Conservation (phyloP, 2,329 filamentous ascomycete genomes). For the Scedosporium apiospermum region DNA sequence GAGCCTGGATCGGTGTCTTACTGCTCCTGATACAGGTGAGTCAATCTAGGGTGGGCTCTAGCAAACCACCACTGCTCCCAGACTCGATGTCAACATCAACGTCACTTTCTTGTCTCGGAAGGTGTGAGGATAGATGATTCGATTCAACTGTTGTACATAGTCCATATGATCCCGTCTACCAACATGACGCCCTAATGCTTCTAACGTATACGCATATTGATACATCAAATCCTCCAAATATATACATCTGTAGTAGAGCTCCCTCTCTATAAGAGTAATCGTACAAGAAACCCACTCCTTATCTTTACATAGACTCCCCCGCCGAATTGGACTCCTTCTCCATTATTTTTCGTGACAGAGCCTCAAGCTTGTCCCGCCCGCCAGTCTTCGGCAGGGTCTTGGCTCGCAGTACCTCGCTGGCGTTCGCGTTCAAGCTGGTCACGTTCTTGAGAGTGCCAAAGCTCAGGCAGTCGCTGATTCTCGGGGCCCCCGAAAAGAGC, state of each 20-base stretch:
- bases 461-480: conserved; percentile 76
- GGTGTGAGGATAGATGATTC: background rate
- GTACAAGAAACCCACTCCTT: background rate
- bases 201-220: background rate
- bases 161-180: background rate
- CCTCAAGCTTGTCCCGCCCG: conserved; percentile 2
- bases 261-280: background rate
- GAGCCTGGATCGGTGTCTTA: too few species aligned
- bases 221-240: background rate
- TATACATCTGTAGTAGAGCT: background rate
- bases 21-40: too few species aligned
- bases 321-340: background rate
- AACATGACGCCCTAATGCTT: background rate
- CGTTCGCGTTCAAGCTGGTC: conserved; percentile 25
- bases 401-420: background rate
- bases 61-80: too few species aligned
- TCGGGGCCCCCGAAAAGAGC: conserved; percentile 69
- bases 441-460: conserved; percentile 78
- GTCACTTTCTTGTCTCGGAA: too few species aligned
- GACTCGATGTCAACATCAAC: too few species aligned
- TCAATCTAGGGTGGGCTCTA: too few species aligned
- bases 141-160: background rate
- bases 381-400: background rate
- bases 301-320: background rate
- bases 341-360: background rate